Base-by-base conservation (phyloP, 768 basidiomycete species). In the Pluteus cervinus region DNA sequence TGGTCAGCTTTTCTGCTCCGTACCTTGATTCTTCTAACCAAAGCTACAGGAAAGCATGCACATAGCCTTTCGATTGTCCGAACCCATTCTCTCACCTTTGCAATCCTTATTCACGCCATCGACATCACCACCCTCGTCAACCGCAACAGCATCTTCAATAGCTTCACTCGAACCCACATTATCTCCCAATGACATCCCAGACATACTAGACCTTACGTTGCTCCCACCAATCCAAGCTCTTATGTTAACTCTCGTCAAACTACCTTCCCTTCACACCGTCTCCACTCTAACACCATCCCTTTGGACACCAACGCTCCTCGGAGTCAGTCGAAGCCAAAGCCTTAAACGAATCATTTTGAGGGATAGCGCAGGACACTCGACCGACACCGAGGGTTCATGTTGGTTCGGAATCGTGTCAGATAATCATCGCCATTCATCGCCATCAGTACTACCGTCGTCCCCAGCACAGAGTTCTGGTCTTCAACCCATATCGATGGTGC, bases 251-350 rank as follows among this genome's bases (percentile, higher is more conserved):
- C 53, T 71, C 6, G 66, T 74, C 14, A 54, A 65, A 7, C 59
- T 66, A 1, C 63, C 57, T 1, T 47, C 57, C 8, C 60, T 83
- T 4, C 71, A 65, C 44, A 65, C 61, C 2, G 63, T 82, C 36
- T 58, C 65, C 40, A 73, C 79, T 1, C 64, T 70, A 30, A 58
- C 79, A 5, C 80, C 80, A 2, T 64, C 69, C 4, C 58, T 79
- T 0, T 81, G 79, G 80, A 77, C 73, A 54, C 60, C 66, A 29
- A 48, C 71, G 10, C 64, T 80, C 39, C 66, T 76, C 40, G 46
- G 65, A 29, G 60, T 80, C 25, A 62, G 72, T 26, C 37, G 50
- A 5, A 81, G 80, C 54, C 65, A 69, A 0, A 39, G 56, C 2
- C 61, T 81, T 34, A 61, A 72, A 45, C 62, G 67, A 29, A 67